A percentile compares a stretch with the other conserved stretches of the same genome.
Conservation (phyloP, 768 basidiomycete species). For the Kwoniella mangroviensis region DNA sequence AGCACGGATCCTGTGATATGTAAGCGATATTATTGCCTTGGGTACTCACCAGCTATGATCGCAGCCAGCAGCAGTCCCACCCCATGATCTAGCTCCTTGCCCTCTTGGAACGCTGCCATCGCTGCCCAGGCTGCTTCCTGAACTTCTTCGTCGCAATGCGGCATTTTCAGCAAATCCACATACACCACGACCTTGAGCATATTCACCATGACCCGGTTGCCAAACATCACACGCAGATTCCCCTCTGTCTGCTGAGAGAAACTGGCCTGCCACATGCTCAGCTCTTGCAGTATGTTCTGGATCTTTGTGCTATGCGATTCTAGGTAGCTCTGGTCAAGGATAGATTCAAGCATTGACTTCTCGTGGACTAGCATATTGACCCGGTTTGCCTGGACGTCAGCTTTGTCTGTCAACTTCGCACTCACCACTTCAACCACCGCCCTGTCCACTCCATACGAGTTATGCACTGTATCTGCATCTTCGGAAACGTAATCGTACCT, state of each 20-base stretch:
- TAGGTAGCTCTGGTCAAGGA: slow-evolving; percentile 9
- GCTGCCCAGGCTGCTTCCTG: slow-evolving; percentile 20
- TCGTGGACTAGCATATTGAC: slow-evolving; percentile 29
- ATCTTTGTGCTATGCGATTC: slow-evolving; percentile 13
- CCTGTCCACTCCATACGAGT: slow-evolving; percentile 23
- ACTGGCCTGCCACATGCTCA: slow-evolving; percentile 22
- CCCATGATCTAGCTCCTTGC: slow-evolving; percentile 1
- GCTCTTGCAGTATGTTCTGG: slow-evolving; percentile 19
- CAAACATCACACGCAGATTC: slow-evolving; percentile 7
- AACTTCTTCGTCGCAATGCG: slow-evolving; percentile 18
- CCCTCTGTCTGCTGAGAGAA: background rate
- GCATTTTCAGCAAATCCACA: slow-evolving; percentile 21
- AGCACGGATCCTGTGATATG: slow-evolving; percentile 15
- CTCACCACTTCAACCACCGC: slow-evolving; percentile 30
- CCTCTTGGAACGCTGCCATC: slow-evolving; percentile 13
- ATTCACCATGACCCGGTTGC: slow-evolving; percentile 6
- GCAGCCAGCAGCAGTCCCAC: slow-evolving; percentile 22
- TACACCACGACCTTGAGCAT: slow-evolving; percentile 20
- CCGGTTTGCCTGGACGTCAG: slow-evolving; percentile 24
- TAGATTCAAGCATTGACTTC: background rate
- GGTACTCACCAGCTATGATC: slow-evolving; percentile 18
- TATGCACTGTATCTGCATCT: slow-evolving; percentile 22
- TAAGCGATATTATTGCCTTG: background rate
- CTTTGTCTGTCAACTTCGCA: background rate
- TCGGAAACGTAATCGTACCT: slow-evolving; percentile 23